Conservation (phyloP, 495 filamentous ascomycete genomes). For the Polyplosphaeria fusca region DNA sequence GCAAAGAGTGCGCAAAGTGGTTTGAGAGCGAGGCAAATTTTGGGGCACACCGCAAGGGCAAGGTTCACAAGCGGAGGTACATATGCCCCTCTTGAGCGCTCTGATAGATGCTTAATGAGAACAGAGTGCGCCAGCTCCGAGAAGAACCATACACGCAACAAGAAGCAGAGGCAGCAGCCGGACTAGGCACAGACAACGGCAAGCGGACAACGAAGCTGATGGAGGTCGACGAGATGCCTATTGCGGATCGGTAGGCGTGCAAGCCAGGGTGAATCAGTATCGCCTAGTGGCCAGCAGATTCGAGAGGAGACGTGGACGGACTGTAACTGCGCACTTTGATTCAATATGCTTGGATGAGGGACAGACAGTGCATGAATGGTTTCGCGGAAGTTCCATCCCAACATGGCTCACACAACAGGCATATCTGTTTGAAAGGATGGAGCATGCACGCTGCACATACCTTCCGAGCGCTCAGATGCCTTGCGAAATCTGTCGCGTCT, state of each 20-base stretch:
- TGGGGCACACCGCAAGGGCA: slow-evolving; percentile 73
- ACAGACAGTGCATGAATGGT: not conserved
- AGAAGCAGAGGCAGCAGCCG: slow-evolving; percentile 76
- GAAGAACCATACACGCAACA: slow-evolving; percentile 84
- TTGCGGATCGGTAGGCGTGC: not conserved
- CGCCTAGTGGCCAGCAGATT: too few species aligned
- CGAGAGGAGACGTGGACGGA: too few species aligned
- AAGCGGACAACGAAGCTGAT: slow-evolving; percentile 32
- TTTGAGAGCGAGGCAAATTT: slow-evolving; percentile 84
- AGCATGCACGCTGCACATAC: too few species aligned
- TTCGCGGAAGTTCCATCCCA: too few species aligned
- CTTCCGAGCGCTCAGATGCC: too few species aligned
- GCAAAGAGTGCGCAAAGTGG: slow-evolving; percentile 93
- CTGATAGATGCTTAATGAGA: too few species aligned
- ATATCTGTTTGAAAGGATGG: too few species aligned
- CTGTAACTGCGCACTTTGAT: too few species aligned
- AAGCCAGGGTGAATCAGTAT: too few species aligned
- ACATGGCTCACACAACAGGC: too few species aligned
- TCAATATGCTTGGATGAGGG: not conserved
- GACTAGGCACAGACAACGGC: slow-evolving; percentile 65
- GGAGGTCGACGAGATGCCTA: slow-evolving; percentile 21
- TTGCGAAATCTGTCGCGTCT: too few species aligned
- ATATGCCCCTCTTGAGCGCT: not conserved
- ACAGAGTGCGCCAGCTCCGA: slow-evolving; percentile 67
- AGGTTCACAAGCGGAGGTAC: slow-evolving; percentile 87